Evolutionary conservation across 352 stramenopile species (phyloP).

Genomic region (Globisporangium mamillatum): DNA sequence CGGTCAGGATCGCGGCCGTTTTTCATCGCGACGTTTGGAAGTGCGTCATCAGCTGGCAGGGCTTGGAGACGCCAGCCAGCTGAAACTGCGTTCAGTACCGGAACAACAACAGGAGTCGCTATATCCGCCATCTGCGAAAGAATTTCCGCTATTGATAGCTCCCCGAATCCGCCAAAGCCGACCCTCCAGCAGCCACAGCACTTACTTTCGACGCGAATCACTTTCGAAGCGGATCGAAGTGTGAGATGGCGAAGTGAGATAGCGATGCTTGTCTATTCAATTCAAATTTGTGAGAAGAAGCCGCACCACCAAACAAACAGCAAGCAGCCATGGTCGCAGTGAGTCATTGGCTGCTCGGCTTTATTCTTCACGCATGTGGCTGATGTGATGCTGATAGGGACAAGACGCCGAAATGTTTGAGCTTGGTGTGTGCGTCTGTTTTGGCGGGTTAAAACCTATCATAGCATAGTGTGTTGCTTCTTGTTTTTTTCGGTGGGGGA

Average conservation of each 20-base stretch:
- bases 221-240: not conserved
- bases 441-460: not conserved
- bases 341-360: not conserved
- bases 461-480: not conserved
- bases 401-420: not conserved
- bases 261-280: not conserved
- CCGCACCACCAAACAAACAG: not conserved
- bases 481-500: conserved; percentile 1
- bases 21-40: not conserved
- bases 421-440: no score
- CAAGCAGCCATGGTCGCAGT: not conserved
- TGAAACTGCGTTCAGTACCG: not conserved
- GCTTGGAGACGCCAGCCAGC: no score
- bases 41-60: not conserved
- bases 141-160: not conserved
- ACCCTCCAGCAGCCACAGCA: not conserved
- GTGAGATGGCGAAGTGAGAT: not conserved
- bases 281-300: not conserved
- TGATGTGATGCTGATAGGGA: not conserved
- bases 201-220: not conserved
- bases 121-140: not conserved
- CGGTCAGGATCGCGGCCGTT: not conserved
- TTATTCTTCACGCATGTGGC: not conserved
- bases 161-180: not conserved
- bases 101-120: not conserved